A percentile compares a stretch with the other conserved stretches of the same genome.
Conservation (phyloP, 805 yeast genomes). For the Candida maesae region DNA sequence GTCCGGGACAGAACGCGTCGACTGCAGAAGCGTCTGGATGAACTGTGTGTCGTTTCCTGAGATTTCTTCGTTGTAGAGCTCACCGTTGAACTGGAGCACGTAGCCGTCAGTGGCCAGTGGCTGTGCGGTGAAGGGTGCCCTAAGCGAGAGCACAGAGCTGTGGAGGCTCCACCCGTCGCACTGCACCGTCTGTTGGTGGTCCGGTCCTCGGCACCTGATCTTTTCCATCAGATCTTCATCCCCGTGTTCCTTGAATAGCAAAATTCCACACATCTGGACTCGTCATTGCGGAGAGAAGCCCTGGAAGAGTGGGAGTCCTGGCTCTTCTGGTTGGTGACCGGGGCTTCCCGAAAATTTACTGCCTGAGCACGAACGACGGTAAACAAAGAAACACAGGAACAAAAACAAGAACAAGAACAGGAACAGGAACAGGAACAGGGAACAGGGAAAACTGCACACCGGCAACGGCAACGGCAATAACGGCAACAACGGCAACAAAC, state of each 20-base stretch:
- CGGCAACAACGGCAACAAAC: neutral
- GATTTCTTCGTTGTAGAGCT: conserved; percentile 65
- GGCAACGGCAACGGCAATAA: neutral
- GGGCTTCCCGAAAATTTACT: no score
- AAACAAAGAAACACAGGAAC: neutral
- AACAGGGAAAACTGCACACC: no score
- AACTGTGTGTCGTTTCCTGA: conserved; percentile 61
- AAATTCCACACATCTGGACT: conserved; percentile 58
- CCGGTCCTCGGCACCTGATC: conserved; percentile 63
- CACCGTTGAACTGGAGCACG: conserved; percentile 84
- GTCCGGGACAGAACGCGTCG: conserved; percentile 29
- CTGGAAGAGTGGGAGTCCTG: neutral
- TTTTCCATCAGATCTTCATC: conserved; percentile 33
- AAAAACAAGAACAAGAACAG: neutral
- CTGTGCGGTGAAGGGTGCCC: conserved; percentile 77
- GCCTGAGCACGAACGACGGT: no score
- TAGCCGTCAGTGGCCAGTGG: conserved; percentile 46
- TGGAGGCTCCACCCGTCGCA: conserved; percentile 17
- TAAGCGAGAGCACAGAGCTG: conserved; percentile 70
- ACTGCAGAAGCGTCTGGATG: conserved; percentile 37
- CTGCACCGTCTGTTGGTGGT: conserved; percentile 30
- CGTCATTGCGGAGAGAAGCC: no score
- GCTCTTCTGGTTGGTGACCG: no score
- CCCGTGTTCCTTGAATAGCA: conserved; percentile 27
- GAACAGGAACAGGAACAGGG: no score